Evolutionary conservation across 2,329 filamentous ascomycete species (phyloP).

Genomic region (Venturia carpophila): DNA sequence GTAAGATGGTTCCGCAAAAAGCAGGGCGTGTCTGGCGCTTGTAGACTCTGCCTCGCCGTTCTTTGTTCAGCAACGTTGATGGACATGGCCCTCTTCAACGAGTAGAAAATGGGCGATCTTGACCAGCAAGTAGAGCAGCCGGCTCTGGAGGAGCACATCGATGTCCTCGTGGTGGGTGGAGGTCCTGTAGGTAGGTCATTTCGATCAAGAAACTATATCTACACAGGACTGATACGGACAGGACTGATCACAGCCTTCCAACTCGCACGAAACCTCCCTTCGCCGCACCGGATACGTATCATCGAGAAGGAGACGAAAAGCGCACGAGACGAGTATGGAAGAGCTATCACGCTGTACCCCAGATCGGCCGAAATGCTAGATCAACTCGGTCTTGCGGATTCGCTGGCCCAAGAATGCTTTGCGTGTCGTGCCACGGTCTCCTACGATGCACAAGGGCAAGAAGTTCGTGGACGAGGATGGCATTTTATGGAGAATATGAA

Average conservation of each 20-base stretch:
- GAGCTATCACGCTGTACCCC: conserved; percentile 48
- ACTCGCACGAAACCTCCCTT: conserved; percentile 16
- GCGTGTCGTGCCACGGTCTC: conserved; percentile 44
- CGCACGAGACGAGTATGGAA: conserved; percentile 45
- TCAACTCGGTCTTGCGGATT: conserved; percentile 43
- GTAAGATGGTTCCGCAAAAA: background rate
- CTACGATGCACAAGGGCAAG: conserved; percentile 41
- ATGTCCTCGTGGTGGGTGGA: conserved; percentile 17
- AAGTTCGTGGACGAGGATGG: conserved; percentile 42
- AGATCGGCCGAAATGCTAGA: conserved; percentile 46
- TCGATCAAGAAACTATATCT: conserved; percentile 40
- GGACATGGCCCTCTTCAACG: background rate
- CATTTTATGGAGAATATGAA: conserved; percentile 46
- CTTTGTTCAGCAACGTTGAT: background rate
- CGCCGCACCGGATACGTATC: conserved; percentile 38
- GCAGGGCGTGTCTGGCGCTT: background rate
- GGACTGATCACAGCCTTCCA: conserved; percentile 30
- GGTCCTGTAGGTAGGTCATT: conserved; percentile 28
- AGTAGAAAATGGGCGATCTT: background rate
- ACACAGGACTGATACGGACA: conserved; percentile 18
- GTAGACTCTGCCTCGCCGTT: background rate
- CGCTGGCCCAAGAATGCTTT: conserved; percentile 46
- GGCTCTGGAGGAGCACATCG: background rate
- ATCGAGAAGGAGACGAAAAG: conserved; percentile 44
- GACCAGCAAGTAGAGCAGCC: background rate